Evolutionary conservation across 805 yeast genomes (phyloP), one percentile per base, ranked within the genome.

Genomic region (Ascoidea tarda): DNA sequence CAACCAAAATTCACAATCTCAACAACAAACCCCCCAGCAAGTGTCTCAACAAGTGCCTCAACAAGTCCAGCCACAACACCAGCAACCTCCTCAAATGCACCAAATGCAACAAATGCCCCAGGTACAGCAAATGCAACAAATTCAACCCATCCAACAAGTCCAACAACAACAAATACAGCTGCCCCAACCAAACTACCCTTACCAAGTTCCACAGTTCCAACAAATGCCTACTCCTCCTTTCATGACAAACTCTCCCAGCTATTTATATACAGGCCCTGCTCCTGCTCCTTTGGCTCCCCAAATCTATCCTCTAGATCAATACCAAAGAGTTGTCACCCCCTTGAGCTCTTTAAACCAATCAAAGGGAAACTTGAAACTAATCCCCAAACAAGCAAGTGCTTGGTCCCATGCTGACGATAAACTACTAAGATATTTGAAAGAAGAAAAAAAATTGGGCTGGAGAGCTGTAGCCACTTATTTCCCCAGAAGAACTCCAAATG

Each of bases 371-470:
- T 67, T 69, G 54, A 68, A 68, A 10, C 68, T 52, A 33, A 69
- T 46, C n/a, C 52, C 54, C 33, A 55, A 54, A 31, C 57, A 51
- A 45, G 53, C 64, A 4, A 68, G 66, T 2, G 73, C 77, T 1
- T 75, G 79, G 79, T 61, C 75, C 0, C 66, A 70, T 5, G 66
- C 68, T 52, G 78, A 75, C 57, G 79, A 75, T 57, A 67, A 64
- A 51, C 57, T 74, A 21, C 62, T 75, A 44, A 60, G 77, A 50
- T 67, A 69, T 52, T 66, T 76, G 54, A 76, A 76, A 60, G 81
- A 76, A 57, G 71, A 69, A 47, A 74, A 73, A 58, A 74, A 74
- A 55, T 64, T 75, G 55, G 81, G 81, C 1, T 76, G 81, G 81
- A 66, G 78, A 60, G 80, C 76, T 55, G 74, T 76, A 46, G 71